Percentiles rank a stretch among this genome's conserved stretches.
These are phyloP conservation scores for Diaporthe ampelina DNA, from an alignment of 2,329 filamentous ascomycete genomes.

Conservation along the genomic window DNA sequence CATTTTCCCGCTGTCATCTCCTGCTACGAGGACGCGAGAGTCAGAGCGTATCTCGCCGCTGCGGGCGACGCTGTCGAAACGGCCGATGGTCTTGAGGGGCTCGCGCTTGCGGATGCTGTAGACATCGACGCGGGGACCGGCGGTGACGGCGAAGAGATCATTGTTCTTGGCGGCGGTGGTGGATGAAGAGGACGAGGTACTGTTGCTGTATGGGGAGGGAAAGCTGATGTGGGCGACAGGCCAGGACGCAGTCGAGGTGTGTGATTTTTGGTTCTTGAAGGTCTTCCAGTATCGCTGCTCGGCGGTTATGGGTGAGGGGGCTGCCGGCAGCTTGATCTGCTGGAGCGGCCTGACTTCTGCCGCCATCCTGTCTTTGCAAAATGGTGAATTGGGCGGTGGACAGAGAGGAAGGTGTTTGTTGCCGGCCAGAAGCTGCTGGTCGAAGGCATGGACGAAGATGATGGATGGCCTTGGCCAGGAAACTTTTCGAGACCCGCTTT, in stretches of 20 bases:
- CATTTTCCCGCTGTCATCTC: slow-evolving; percentile 91
- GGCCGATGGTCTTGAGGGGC: slow-evolving; percentile 91
- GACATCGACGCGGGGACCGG: slow-evolving; percentile 91
- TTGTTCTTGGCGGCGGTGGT: slow-evolving; percentile 63
- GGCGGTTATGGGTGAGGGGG: slow-evolving; percentile 85
- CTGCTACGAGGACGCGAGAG: slow-evolving; percentile 89
- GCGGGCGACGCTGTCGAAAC: slow-evolving; percentile 92
- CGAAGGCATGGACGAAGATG: neutral
- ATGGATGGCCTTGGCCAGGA: slow-evolving; percentile 24
- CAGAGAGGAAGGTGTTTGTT: neutral
- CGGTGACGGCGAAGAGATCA: slow-evolving; percentile 93
- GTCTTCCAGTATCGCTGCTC: slow-evolving; percentile 97
- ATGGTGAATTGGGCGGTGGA: slow-evolving; percentile 43
- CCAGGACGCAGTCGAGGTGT: slow-evolving; percentile 91
- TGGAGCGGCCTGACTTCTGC: slow-evolving; percentile 86
- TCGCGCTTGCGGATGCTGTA: slow-evolving; percentile 94
- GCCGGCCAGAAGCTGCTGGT: neutral
- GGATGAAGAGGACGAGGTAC: slow-evolving; percentile 52
- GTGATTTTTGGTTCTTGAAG: slow-evolving; percentile 91
- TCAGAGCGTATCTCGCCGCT: slow-evolving; percentile 91
- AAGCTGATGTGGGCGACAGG: slow-evolving; percentile 92
- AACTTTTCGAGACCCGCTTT: slow-evolving; percentile 39
- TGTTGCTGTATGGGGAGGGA: slow-evolving; percentile 62
- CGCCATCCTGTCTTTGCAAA: slow-evolving; percentile 73
- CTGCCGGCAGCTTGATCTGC: slow-evolving; percentile 85